Evolutionary conservation across 192 early-diverging fungal genomes (phyloP).

Genomic region (Backusella tuberculispora): DNA sequence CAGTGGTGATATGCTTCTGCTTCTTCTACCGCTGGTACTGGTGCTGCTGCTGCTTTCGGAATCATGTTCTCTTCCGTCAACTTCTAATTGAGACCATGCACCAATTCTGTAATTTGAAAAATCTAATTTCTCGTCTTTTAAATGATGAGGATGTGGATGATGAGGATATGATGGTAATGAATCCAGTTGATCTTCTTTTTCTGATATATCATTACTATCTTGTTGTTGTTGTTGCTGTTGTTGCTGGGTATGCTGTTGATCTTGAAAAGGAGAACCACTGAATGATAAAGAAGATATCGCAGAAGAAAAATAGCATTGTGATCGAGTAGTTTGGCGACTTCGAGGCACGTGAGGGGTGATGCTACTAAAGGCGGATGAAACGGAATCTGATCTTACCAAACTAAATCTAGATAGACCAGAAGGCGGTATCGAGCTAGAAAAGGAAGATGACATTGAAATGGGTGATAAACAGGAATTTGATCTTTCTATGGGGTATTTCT

Average conservation of each 20-base stretch:
- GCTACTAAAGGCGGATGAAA: conserved; percentile 1
- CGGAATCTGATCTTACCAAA: conserved; percentile 1
- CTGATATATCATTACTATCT: neutral
- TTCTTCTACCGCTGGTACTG: no score
- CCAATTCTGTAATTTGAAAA: neutral
- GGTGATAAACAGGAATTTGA: conserved; percentile 10
- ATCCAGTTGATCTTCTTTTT: neutral
- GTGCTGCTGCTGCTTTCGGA: neutral
- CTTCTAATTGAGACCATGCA: neutral
- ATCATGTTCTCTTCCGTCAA: neutral
- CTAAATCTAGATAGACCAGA: conserved; percentile 10
- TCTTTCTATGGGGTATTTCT: neutral
- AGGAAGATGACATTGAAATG: neutral
- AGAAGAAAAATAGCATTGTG: conserved; percentile 11
- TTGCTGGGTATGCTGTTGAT: no score
- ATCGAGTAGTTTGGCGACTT: conserved; percentile 10
- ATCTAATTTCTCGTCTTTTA: neutral
- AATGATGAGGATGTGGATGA: neutral
- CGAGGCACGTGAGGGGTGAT: conserved; percentile 10
- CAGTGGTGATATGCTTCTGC: conserved; percentile 2
- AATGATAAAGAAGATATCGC: neutral
- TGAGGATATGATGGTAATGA: neutral
- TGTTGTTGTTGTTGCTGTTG: neutral
- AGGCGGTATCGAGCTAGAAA: conserved; percentile 1
- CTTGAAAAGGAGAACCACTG: neutral